Evolutionary conservation across 331 rosid genomes (phyloP), one percentile per base, ranked within the genome.

Genomic region (Quercus tomentella): DNA sequence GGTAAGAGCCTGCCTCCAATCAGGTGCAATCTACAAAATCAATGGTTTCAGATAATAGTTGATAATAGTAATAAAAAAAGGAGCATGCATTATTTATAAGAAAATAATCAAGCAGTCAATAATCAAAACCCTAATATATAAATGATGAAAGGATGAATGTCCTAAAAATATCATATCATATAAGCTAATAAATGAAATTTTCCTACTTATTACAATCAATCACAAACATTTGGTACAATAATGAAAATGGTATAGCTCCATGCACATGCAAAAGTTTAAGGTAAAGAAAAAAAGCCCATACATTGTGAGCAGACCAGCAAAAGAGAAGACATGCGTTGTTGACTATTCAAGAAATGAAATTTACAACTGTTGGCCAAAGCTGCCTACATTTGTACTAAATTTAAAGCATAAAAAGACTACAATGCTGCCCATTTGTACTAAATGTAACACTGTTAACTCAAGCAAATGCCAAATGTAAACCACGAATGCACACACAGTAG

Each of bases 1-100:
- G 74, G 84, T 73, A 77, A 70, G 82, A 56, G 97, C 97, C 86
- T 94, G 98, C 80, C 98, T 91, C 98, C 97, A 94, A 83, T 91
- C 97, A 73, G 98, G 97, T 49, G 93, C 97, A 88, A 88, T 87
- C 98, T 94, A 84, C 88, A 81, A 84, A 61, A 83, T 16, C 70
- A 76, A 56, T 72, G 23, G 62, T 25, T 16, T 56, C 52, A 25
- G 58, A 18, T 6, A 18, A 65, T 43, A 55, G 21, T 41, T 41
- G 45, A 56, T 23, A 67, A 35, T 57, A 66, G 16, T 49, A 4
- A 45, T 45, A 8, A 45, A 22, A 23, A 26, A 63, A 28, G 3
- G 70, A 16, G 11, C 22, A 63, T 26, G 7, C 10, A 33, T 66
- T 17, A 26, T 33, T 66, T 7, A 3, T 41, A 31, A 66, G 12